These are phyloP conservation scores for Cyberlindnera meyerae DNA, from an alignment of 805 yeast species.

Conservation along the genomic window DNA sequence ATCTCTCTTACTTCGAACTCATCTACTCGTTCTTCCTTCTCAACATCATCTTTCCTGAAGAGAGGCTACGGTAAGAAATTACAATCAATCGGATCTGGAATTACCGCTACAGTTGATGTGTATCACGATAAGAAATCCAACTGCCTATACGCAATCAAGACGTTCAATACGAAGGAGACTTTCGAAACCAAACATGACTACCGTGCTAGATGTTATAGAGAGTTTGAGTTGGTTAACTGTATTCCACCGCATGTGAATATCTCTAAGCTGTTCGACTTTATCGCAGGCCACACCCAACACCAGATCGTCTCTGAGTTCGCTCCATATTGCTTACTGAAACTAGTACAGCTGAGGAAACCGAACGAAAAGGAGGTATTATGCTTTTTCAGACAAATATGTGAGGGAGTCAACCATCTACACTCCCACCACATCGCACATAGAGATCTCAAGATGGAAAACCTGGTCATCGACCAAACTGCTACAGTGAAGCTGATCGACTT, in stretches of 20 bases:
- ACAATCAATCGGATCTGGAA: conserved; percentile 26
- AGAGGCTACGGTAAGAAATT: conserved; percentile 18
- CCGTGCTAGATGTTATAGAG: conserved; percentile 66
- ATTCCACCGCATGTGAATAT: conserved; percentile 64
- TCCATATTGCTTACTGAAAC: conserved; percentile 80
- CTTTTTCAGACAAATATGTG: conserved; percentile 72
- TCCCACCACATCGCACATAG: conserved; percentile 80
- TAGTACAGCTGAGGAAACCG: conserved; percentile 81
- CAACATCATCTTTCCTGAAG: not conserved
- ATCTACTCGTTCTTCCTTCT: not conserved
- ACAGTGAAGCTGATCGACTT: conserved; percentile 83
- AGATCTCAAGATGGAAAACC: conserved; percentile 86
- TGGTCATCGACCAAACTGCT: conserved; percentile 72
- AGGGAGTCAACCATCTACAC: conserved; percentile 74
- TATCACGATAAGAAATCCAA: conserved; percentile 17
- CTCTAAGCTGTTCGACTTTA: conserved; percentile 67
- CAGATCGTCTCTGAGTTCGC: conserved; percentile 86
- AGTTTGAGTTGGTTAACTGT: conserved; percentile 69
- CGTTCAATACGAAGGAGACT: conserved; percentile 35
- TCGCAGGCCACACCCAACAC: conserved; percentile 51
- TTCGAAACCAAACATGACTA: conserved; percentile 64
- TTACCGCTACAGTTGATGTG: conserved; percentile 34
- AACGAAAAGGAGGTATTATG: conserved; percentile 60
- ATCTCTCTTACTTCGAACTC: conserved; percentile 1
- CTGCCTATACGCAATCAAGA: conserved; percentile 38